These are phyloP conservation scores for Neurospora sp. DNA, from an alignment of 495 filamentous ascomycete genomes.

Conservation along the genomic window DNA sequence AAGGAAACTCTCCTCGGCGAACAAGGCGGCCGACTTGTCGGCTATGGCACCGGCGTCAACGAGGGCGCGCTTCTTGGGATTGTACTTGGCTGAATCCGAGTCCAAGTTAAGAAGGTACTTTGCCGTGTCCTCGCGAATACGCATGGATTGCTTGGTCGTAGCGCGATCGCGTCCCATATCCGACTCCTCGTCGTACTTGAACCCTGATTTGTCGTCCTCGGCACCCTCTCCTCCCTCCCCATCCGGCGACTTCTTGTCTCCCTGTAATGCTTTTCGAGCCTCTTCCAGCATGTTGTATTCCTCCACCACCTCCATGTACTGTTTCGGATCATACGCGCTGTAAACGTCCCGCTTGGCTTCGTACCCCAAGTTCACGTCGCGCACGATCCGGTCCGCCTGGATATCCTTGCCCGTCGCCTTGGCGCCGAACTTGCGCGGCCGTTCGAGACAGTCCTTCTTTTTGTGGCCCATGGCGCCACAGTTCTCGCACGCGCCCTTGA, in stretches of 20 bases:
- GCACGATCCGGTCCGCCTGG: slow-evolving; percentile 79
- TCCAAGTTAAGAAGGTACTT: slow-evolving; percentile 95
- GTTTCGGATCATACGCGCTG: slow-evolving; percentile 88
- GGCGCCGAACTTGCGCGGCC: slow-evolving; percentile 82
- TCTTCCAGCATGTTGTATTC: slow-evolving; percentile 82
- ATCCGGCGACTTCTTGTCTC: slow-evolving; percentile 19
- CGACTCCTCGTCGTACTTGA: slow-evolving; percentile 89
- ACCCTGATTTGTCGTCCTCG: slow-evolving; percentile 19
- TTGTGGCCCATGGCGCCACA: slow-evolving; percentile 96
- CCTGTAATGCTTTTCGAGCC: slow-evolving; percentile 40
- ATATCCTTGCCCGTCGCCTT: slow-evolving; percentile 91
- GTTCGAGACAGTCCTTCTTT: slow-evolving; percentile 82
- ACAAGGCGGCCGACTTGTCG: slow-evolving; percentile 75
- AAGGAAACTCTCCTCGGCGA: slow-evolving; percentile 92
- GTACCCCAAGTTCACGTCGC: slow-evolving; percentile 81
- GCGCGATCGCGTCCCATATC: slow-evolving; percentile 89
- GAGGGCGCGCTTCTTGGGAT: slow-evolving; percentile 93
- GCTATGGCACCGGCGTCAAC: slow-evolving; percentile 75
- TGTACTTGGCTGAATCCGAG: slow-evolving; percentile 93
- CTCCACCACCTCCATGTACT: slow-evolving; percentile 76
- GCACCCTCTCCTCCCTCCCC: slow-evolving; percentile 44
- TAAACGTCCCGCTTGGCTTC: slow-evolving; percentile 97
- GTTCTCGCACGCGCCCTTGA: slow-evolving; percentile 96
- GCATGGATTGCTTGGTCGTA: slow-evolving; percentile 75
- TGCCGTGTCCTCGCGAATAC: slow-evolving; percentile 94